Evolutionary conservation across 352 stramenopile genomes (phyloP).

Genomic region (Pythium dissimile): DNA sequence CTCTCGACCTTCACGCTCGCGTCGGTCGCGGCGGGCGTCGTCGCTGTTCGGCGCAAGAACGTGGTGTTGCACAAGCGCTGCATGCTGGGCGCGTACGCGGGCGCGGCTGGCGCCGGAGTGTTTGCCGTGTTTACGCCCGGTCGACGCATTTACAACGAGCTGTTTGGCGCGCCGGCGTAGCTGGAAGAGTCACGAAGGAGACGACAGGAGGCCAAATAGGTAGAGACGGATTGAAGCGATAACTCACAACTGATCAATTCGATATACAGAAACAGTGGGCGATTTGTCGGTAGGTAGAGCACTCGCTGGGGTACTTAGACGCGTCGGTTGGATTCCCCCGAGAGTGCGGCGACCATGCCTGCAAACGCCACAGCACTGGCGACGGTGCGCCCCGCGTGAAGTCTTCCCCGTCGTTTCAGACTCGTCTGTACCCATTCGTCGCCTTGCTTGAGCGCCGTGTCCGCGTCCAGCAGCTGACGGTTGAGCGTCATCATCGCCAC

Average conservation of each 20-base stretch:
- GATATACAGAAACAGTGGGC: too few species aligned
- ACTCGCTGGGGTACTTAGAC: too few species aligned
- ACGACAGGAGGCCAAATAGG: too few species aligned
- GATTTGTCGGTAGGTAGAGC: too few species aligned
- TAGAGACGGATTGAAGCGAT: too few species aligned
- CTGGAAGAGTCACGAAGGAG: too few species aligned
- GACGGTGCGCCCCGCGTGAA: conserved; percentile 16
- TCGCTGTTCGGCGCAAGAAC: conserved; percentile 1
- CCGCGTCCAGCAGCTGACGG: conserved; percentile 8
- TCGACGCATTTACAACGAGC: conserved; percentile 1
- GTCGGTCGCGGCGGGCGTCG: conserved; percentile 1
- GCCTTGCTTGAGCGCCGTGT: background rate
- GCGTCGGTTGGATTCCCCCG: too few species aligned
- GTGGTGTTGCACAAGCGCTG: conserved; percentile 4
- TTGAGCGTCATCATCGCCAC: conserved; percentile 22
- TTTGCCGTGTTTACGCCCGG: conserved; percentile 3
- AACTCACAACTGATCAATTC: too few species aligned
- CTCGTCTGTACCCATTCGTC: conserved; percentile 1
- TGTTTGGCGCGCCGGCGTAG: background rate
- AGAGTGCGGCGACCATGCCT: conserved; percentile 15
- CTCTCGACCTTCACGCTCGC: conserved; percentile 5
- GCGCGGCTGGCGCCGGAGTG: background rate
- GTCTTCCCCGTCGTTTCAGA: conserved; percentile 6
- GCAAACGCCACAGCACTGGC: conserved; percentile 16
- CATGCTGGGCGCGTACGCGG: conserved; percentile 2